A percentile compares a stretch with the other conserved stretches of the same genome.
Evolutionary conservation across 495 filamentous ascomycete species (phyloP).

Genomic region (Podospora tetraspora): DNA sequence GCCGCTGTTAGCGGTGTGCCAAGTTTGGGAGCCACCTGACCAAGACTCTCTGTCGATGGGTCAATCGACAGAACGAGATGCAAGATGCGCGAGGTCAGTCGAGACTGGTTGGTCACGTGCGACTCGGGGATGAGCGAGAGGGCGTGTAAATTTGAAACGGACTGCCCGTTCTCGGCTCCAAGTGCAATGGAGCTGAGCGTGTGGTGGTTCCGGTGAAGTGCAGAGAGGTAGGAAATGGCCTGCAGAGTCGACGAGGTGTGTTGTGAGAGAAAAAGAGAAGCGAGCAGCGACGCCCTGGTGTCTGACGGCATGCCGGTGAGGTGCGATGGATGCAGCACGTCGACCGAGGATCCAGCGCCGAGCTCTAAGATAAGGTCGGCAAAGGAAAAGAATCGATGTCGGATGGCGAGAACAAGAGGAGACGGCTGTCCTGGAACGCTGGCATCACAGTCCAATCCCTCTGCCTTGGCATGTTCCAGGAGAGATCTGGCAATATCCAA

Average conservation of each 20-base stretch:
- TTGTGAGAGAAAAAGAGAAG: background rate
- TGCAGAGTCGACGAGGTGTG: constrained; percentile 5
- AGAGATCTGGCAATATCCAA: background rate
- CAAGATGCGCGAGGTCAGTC: constrained; percentile 5
- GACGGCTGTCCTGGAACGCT: background rate
- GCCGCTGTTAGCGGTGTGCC: background rate
- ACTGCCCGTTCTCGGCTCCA: background rate
- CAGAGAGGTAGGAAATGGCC: background rate
- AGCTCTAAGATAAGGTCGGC: constrained; percentile 5
- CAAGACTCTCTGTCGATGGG: background rate
- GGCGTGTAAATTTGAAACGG: background rate
- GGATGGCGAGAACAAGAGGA: constrained; percentile 5
- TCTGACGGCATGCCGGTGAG: background rate
- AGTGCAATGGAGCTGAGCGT: background rate
- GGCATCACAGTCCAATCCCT: background rate
- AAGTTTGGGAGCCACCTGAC: background rate
- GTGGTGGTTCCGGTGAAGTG: background rate
- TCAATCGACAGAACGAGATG: constrained; percentile 5
- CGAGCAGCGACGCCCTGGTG: background rate
- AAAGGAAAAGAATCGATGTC: constrained; percentile 1
- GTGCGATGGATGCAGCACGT: background rate
- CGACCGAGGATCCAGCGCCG: constrained; percentile 2
- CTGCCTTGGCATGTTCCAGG: background rate
- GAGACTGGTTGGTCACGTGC: constrained; percentile 3
- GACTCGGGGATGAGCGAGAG: background rate